Evolutionary conservation across 768 basidiomycete species (phyloP), one percentile per base, ranked within the genome.

Genomic region (Phylloporus scabripes): DNA sequence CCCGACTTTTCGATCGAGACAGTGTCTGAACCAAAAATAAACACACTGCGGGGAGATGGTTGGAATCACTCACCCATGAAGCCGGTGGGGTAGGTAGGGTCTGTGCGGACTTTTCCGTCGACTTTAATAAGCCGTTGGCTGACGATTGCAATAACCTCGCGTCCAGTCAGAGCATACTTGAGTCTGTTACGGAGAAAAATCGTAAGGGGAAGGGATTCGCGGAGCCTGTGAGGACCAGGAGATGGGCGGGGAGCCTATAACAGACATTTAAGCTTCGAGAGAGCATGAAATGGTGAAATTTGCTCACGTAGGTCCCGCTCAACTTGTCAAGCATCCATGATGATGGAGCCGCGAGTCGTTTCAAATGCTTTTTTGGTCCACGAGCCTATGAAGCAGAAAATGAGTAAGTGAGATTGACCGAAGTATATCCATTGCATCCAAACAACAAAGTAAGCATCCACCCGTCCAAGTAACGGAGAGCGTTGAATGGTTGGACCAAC

Each of bases 291-390:
- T 18, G 15, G 23, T 6, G 10, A 6, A 41, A 21, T 32, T 31
- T 54, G 72, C 87, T 69, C 72, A 92, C 92, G 63, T 91, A 95
- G 59, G 92, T 92, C 52, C 92, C 92, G 73, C 88, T 85, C 64
- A 99, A 74, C 78, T 99, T 99, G 80, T 98, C 92, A 56, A 99
- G 81, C 94, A 99, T 97, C 96, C 96, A 99, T 77, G 92, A 87
- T 41, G 92, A 95, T 56, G 96, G 96, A 54, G 96, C 96, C 59
- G 85, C 84, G 52, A 98, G 82, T 67, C 95, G 89, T 82, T 97
- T 97, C 77, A 97, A 82, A 70, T 97, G 94, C 75, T 96, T 96
- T 87, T 90, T 96, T 57, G 94, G 94, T 84, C 94, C 94, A 72
- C 94, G 87, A 67, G 82, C 92, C 94, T 96, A 59, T 18, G 59